phyloP scores from a whole-genome alignment of 306 rosid species.

The Cucumis hystrix region DNA sequence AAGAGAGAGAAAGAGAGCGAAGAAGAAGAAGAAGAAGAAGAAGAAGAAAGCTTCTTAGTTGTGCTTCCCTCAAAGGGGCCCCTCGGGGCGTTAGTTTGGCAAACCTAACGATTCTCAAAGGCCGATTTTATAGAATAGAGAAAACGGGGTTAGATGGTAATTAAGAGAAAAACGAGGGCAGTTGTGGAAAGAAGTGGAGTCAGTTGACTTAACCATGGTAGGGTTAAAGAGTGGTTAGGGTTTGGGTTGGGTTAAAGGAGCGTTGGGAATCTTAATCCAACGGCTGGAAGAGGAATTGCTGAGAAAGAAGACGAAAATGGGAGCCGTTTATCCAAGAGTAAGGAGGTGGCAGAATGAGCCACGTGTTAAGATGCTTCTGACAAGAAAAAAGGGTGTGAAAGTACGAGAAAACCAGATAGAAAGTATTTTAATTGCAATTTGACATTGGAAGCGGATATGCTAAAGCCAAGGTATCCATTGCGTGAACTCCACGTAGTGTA shows the following conservation, averaged over 20 bases:
- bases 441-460: conserved; percentile 2
- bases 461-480: not conserved
- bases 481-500: not conserved
- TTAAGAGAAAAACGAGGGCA: not conserved
- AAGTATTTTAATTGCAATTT: conserved; percentile 1
- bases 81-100: conserved; percentile 74
- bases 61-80: conserved; percentile 28
- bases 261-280: conserved; percentile 43
- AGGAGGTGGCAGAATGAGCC: not conserved
- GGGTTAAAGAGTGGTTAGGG: not conserved
- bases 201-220: conserved; percentile 27
- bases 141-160: conserved; percentile 19
- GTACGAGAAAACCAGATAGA: conserved; percentile 27
- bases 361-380: not conserved
- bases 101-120: conserved; percentile 76
- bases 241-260: not conserved
- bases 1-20: not conserved
- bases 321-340: not conserved
- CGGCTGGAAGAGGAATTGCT: conserved; percentile 37
- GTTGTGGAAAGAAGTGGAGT: not conserved
- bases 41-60: not conserved
- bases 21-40: not conserved
- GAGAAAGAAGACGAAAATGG: conserved; percentile 16
- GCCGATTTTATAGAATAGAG: conserved; percentile 38
- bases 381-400: not conserved